Evolutionary conservation across 75 land plant genomes (phyloP).

Genomic region (Pinus tabuliformis): DNA sequence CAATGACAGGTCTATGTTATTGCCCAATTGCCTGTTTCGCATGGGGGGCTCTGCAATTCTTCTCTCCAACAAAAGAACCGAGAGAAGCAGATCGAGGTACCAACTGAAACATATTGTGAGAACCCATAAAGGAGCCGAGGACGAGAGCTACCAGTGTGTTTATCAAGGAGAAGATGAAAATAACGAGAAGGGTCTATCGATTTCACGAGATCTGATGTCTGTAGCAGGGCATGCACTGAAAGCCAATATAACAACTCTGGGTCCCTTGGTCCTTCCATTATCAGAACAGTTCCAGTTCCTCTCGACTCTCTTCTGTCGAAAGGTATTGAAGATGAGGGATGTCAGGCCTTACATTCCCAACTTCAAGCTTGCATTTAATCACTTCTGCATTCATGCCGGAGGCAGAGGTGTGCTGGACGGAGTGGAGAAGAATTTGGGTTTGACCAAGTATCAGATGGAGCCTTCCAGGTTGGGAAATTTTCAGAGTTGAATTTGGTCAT

Average conservation of each 20-base stretch:
- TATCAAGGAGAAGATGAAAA: slow-evolving; percentile 51
- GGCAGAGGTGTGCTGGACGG: slow-evolving; percentile 80
- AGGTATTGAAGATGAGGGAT: slow-evolving; percentile 42
- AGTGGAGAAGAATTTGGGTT: slow-evolving; percentile 61
- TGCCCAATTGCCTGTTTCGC: slow-evolving; percentile 82
- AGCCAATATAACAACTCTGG: slow-evolving; percentile 75
- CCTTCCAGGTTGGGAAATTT: slow-evolving; percentile 20
- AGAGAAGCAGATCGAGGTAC: slow-evolving; percentile 59
- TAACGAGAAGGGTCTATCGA: slow-evolving; percentile 48
- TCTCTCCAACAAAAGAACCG: slow-evolving; percentile 49
- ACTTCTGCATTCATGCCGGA: slow-evolving; percentile 85
- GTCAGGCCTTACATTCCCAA: slow-evolving; percentile 79
- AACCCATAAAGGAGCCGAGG: slow-evolving; percentile 76
- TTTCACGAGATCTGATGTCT: slow-evolving; percentile 51
- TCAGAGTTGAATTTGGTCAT: too few relatives aligned
- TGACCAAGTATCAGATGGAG: slow-evolving; percentile 67
- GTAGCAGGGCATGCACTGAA: slow-evolving; percentile 71
- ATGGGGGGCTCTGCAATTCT: slow-evolving; percentile 84
- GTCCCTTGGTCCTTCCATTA: slow-evolving; percentile 70
- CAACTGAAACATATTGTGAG: slow-evolving; percentile 65
- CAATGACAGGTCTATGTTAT: slow-evolving; percentile 69
- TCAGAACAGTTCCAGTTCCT: slow-evolving; percentile 66
- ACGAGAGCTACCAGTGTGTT: slow-evolving; percentile 56
- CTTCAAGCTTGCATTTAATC: slow-evolving; percentile 80
- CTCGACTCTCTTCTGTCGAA: slow-evolving; percentile 30